phyloP scores from a whole-genome alignment of 441 rosid species.

The Populus hybrid region DNA sequence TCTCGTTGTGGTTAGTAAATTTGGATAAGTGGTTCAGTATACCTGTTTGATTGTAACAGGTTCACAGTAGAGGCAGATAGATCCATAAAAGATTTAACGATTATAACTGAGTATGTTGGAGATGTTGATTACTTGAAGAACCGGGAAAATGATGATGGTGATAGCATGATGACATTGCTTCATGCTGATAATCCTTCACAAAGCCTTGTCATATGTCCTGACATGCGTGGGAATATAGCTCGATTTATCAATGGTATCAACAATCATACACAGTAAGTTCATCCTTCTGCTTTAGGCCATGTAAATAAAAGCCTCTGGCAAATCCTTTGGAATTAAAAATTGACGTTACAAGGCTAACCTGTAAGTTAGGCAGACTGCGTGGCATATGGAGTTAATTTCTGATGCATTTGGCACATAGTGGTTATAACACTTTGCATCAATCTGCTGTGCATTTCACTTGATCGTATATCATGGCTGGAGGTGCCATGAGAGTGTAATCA shows the following conservation, averaged over 20 bases:
- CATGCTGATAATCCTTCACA: conserved; percentile 54
- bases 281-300: neutral
- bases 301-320: neutral
- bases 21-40: neutral
- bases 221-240: conserved; percentile 74
- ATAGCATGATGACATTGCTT: conserved; percentile 87
- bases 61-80: conserved; percentile 80
- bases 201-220: conserved; percentile 79
- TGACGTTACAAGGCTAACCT: neutral
- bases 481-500: neutral
- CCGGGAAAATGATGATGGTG: conserved; percentile 73
- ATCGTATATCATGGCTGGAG: neutral
- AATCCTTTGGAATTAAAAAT: neutral
- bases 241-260: conserved; percentile 85
- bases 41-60: conserved; percentile 32
- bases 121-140: conserved; percentile 74
- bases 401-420: neutral
- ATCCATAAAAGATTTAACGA: conserved; percentile 67
- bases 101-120: conserved; percentile 75
- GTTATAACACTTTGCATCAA: neutral
- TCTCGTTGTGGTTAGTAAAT: neutral
- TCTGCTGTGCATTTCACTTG: neutral
- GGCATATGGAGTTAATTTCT: neutral
- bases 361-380: neutral
- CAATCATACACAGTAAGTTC: conserved; percentile 63